Evolutionary conservation across 2,329 filamentous ascomycete species (phyloP).

Genomic region (Hypoxylon sp.): DNA sequence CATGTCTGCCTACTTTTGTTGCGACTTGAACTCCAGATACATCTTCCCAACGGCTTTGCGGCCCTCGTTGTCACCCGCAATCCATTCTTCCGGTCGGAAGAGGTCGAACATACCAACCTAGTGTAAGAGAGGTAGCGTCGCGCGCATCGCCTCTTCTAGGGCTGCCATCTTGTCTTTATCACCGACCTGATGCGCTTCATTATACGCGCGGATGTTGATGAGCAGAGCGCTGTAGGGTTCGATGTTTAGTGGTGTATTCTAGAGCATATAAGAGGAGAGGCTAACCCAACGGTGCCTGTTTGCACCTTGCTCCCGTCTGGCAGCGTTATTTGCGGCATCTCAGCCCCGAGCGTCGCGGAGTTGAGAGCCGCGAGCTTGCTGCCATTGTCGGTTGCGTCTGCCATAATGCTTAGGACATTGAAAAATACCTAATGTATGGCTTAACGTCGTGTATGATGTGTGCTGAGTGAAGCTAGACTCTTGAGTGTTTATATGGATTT

Average conservation of each 20-base stretch:
- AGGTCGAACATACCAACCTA: slow-evolving; percentile 48
- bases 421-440: neutral
- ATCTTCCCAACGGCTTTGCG: slow-evolving; percentile 45
- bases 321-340: slow-evolving; percentile 49
- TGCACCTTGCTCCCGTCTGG: slow-evolving; percentile 49
- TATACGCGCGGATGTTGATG: slow-evolving; percentile 48
- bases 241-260: slow-evolving; percentile 1
- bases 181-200: slow-evolving; percentile 42
- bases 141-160: slow-evolving; percentile 43
- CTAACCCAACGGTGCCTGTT: slow-evolving; percentile 50
- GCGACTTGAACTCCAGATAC: slow-evolving; percentile 44
- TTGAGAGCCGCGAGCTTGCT: slow-evolving; percentile 46
- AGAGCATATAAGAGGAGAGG: neutral
- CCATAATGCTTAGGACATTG: slow-evolving; percentile 23
- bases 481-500: no score
- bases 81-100: slow-evolving; percentile 49
- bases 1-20: slow-evolving; percentile 9
- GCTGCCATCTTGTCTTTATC: slow-evolving; percentile 38
- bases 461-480: neutral
- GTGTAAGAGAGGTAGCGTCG: slow-evolving; percentile 45
- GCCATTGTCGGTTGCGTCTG: slow-evolving; percentile 15
- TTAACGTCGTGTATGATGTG: neutral
- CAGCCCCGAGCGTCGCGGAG: slow-evolving; percentile 46
- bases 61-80: slow-evolving; percentile 46
- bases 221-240: slow-evolving; percentile 43